These are phyloP conservation scores for Yamadazyma nakazawae DNA, from an alignment of 805 yeast species.

Conservation along the genomic window DNA sequence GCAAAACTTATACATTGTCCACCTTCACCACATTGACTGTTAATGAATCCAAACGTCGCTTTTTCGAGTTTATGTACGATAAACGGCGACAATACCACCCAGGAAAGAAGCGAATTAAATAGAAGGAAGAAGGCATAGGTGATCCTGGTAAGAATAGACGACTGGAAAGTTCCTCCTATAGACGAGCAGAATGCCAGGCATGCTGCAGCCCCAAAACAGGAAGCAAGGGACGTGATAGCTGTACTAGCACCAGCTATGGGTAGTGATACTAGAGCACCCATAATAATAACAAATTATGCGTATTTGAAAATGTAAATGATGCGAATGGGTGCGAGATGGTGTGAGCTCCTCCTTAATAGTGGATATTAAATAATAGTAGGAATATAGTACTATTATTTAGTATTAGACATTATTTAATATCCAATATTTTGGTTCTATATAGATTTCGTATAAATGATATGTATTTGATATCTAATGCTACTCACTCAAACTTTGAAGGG, in stretches of 20 bases:
- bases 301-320: not conserved
- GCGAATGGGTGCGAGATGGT: not conserved
- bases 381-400: too few relatives aligned
- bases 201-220: conserved; percentile 79
- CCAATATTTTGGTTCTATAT: not conserved
- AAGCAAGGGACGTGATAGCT: conserved; percentile 41
- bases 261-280: conserved; percentile 71
- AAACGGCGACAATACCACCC: conserved; percentile 88
- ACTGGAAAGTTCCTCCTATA: conserved; percentile 59
- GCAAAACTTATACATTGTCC: conserved; percentile 83
- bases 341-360: too few relatives aligned
- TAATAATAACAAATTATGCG: conserved; percentile 17
- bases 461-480: not conserved
- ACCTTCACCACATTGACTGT: conserved; percentile 70
- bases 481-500: conserved; percentile 36
- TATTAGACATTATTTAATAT: too few relatives aligned
- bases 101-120: conserved; percentile 76
- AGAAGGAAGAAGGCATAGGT: conserved; percentile 79
- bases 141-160: conserved; percentile 80
- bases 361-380: too few relatives aligned
- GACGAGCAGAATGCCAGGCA: conserved; percentile 57
- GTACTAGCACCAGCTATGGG: conserved; percentile 60
- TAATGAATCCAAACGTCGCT: conserved; percentile 65
- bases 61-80: conserved; percentile 70
- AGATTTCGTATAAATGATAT: not conserved